These are phyloP conservation scores for Piper betle DNA, from an alignment of 164 flowering plant species.

Conservation along the genomic window DNA sequence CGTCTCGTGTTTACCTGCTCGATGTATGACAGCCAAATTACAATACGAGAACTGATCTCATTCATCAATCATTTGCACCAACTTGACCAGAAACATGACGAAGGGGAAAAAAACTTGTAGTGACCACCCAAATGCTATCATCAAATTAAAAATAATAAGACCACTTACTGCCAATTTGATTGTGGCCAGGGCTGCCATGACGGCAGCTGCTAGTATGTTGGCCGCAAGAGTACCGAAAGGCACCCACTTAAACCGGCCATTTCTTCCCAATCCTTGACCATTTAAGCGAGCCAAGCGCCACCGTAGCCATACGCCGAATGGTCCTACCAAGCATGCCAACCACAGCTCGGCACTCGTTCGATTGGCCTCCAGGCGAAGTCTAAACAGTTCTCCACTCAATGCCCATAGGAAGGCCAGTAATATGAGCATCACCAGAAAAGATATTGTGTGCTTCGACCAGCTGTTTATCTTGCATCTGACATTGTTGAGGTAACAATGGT, in stretches of 20 bases:
- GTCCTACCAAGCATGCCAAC: slow-evolving; percentile 78
- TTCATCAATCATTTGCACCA: background rate
- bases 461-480: slow-evolving; percentile 24
- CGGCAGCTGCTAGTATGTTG: slow-evolving; percentile 65
- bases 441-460: slow-evolving; percentile 22
- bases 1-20: slow-evolving; percentile 44
- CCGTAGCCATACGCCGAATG: slow-evolving; percentile 84
- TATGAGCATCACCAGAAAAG: slow-evolving; percentile 24
- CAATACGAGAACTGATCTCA: no score
- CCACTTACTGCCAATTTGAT: slow-evolving; percentile 51
- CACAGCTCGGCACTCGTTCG: slow-evolving; percentile 46
- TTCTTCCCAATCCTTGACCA: slow-evolving; percentile 65
- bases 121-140: background rate
- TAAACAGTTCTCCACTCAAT: slow-evolving; percentile 31
- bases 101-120: background rate
- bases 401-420: slow-evolving; percentile 38
- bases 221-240: slow-evolving; percentile 85
- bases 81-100: no score
- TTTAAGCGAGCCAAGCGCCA: slow-evolving; percentile 78
- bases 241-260: slow-evolving; percentile 50
- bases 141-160: no score
- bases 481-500: slow-evolving; percentile 3
- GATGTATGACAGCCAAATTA: no score
- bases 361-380: slow-evolving; percentile 22
- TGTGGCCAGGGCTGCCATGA: slow-evolving; percentile 75